Percentiles rank a stretch among this genome's conserved stretches.
These are phyloP conservation scores for Malassezia dermatis DNA, from an alignment of 1,284 basidiomycete species.

Conservation along the genomic window DNA sequence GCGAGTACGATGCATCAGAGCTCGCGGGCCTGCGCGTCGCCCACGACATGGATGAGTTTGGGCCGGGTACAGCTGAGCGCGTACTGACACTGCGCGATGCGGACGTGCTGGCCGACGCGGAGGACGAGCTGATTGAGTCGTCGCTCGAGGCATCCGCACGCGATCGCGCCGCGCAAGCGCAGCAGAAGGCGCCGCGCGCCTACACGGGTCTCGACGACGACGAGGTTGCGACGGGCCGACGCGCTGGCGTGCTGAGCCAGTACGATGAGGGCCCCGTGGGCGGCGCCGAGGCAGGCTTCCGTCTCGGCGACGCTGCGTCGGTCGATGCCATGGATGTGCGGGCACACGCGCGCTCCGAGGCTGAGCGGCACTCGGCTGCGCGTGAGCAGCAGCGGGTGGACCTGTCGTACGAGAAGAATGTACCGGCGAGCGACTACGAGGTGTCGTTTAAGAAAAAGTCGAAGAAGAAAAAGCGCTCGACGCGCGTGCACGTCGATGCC, in stretches of 20 bases:
- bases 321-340: conserved; percentile 13
- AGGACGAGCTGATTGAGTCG: conserved; percentile 93
- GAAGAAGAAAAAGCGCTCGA: conserved; percentile 36
- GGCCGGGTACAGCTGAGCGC: conserved; percentile 72
- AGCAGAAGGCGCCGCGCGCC: conserved; percentile 76
- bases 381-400: conserved; percentile 55
- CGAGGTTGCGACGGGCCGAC: conserved; percentile 57
- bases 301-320: conserved; percentile 22
- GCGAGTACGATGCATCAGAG: conserved; percentile 57
- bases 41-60: conserved; percentile 70
- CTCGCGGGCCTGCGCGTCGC: conserved; percentile 85
- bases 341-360: conserved; percentile 49
- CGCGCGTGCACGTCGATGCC: conserved; percentile 60
- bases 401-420: conserved; percentile 76
- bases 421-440: conserved; percentile 75
- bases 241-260: conserved; percentile 75
- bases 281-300: conserved; percentile 32
- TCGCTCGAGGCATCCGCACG: conserved; percentile 78
- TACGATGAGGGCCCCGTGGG: conserved; percentile 80
- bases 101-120: conserved; percentile 82
- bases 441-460: conserved; percentile 86
- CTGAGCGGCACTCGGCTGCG: conserved; percentile 55
- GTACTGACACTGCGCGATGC: conserved; percentile 94
- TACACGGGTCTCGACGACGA: conserved; percentile 97
- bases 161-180: conserved; percentile 64